Evolutionary conservation across 78 protist species (phyloP), one percentile per base, ranked within the genome.

Genomic region (Dictyostelium firmibasis): DNA sequence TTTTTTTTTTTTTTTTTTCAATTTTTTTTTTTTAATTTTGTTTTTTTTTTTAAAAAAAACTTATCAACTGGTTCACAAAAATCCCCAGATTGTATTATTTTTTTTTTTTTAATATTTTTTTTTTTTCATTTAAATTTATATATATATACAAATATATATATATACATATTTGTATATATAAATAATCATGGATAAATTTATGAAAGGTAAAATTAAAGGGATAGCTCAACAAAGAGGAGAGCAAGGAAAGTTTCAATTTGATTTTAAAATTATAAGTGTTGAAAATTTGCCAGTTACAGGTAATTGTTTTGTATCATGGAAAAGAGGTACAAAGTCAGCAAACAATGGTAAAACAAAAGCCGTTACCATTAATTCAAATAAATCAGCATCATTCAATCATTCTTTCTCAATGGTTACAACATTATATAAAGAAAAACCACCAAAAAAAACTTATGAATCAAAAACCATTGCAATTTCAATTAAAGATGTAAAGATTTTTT

Each of bases 161-260:
- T 64, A 20, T 64, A 2, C 25, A 20, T 64, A 2, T 23, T 7
- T 25, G 3, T 25, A 64, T 64, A 10, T n/a, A 64, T 64, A n/a
- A n/a, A 64, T 25, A 25, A 64, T 64, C 20, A 76, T 35, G 53
- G 53, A 41, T 76, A 29, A 25, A 38, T 33, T 41, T 27, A 16
- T 74, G 29, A 76, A 76, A 41, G 82, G 82, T 14, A 81, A 81
- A 33, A 31, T 81, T 0, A 64, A 64, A 64, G 62, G 62, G 62
- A 50, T 50, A 25, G 3, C 27, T 2, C 74, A 64, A 64, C 74
- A 9, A 64, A 53, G 64, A 83, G 85, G 85, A n/a, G 93, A 87
- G 4, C 84, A 78, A 29, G 35, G 83, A 18, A 87, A 87, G 33
- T 87, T 87, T 64, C 93, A 87, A 78, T 87, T 87, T 76, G 93